Percentiles rank a stretch among this genome's conserved stretches.
Conservation (phyloP, 2,329 filamentous ascomycete species). For the Seiridium unicorne region DNA sequence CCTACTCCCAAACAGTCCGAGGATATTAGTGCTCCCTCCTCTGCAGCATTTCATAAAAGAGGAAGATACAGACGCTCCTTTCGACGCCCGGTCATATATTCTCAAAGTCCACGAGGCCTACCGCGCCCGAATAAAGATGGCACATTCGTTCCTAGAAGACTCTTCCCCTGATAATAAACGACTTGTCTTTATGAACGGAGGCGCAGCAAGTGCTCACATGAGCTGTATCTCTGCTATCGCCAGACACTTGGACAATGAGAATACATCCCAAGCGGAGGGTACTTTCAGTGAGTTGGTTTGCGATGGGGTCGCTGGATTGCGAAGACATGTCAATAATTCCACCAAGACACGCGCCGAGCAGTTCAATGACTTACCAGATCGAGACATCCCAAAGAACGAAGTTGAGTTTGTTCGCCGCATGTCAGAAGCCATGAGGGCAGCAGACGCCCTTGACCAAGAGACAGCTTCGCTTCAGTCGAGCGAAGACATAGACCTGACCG, state of each 20-base stretch:
- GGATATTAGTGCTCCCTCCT: conserved; percentile 56
- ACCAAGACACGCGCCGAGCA: not conserved
- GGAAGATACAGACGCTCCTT: conserved; percentile 25
- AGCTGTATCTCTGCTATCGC: conserved; percentile 55
- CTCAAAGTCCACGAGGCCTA: conserved; percentile 50
- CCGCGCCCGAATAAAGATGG: conserved; percentile 43
- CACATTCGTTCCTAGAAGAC: conserved; percentile 48
- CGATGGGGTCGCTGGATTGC: conserved; percentile 43
- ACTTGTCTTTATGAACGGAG: conserved; percentile 60
- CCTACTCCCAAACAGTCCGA: conserved; percentile 56
- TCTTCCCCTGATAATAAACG: conserved; percentile 46
- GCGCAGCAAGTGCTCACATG: conserved; percentile 52
- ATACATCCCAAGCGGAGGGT: conserved; percentile 46
- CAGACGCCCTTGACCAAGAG: conserved; percentile 54
- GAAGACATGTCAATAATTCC: not conserved
- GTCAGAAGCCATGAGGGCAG: conserved; percentile 55
- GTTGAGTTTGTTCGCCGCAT: conserved; percentile 43
- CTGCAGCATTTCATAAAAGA: conserved; percentile 45
- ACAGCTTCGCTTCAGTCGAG: conserved; percentile 53
- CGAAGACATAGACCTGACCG: conserved; percentile 46
- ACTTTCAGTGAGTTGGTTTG: conserved; percentile 51
- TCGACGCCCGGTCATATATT: conserved; percentile 40
- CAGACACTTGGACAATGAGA: conserved; percentile 48
- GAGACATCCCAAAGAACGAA: not conserved
- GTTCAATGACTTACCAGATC: not conserved